Percentiles rank a stretch among this genome's conserved stretches.
Evolutionary conservation across 176 grass and related monocot species (phyloP).

Genomic region (Lolium perenne): DNA sequence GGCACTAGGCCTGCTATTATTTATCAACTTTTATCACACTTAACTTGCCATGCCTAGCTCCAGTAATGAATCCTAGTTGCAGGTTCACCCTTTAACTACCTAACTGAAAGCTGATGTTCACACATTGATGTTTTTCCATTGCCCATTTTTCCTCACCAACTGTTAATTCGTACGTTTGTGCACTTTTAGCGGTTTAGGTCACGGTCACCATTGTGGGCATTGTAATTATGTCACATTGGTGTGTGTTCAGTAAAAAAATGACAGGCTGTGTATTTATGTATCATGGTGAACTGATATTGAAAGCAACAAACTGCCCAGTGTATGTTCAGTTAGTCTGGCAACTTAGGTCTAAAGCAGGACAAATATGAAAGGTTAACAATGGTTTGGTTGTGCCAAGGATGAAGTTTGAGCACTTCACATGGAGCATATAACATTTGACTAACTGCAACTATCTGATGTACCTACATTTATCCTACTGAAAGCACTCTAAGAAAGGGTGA

Average conservation of each 20-base stretch:
- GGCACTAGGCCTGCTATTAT: not conserved
- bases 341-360: not conserved
- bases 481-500: not conserved
- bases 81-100: not conserved
- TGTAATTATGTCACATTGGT: not conserved
- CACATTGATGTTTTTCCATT: too few relatives aligned
- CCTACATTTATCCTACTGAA: constrained; percentile 10
- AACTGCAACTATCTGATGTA: constrained; percentile 5
- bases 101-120: not conserved
- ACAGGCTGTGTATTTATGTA: not conserved
- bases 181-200: not conserved
- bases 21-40: not conserved
- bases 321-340: too few relatives aligned
- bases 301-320: not conserved
- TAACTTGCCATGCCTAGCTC: not conserved
- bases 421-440: constrained; percentile 2
- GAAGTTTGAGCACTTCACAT: not conserved
- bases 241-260: not conserved
- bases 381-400: constrained; percentile 27
- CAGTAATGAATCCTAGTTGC: constrained; percentile 10
- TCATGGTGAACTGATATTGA: constrained; percentile 22
- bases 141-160: not conserved
- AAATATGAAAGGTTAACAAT: not conserved
- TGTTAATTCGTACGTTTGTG: not conserved
- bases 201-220: not conserved